Evolutionary conservation across 1,284 basidiomycete genomes (phyloP).

Genomic region (Cystobasidium sp.): DNA sequence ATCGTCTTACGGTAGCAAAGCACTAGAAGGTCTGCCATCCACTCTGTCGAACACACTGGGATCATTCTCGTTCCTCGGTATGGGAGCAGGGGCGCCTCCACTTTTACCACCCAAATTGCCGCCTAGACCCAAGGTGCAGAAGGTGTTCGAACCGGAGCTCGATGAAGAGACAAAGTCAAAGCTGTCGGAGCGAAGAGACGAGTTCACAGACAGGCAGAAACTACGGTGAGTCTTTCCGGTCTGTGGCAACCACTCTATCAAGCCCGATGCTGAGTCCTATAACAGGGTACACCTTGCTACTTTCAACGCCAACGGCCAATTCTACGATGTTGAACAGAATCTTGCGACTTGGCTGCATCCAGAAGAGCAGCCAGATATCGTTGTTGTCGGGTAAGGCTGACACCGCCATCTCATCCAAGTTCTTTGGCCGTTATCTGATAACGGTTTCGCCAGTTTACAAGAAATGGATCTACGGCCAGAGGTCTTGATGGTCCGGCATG

Average conservation of each 20-base stretch:
- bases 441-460: conserved; percentile 45
- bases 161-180: neutral
- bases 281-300: conserved; percentile 26
- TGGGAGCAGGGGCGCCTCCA: neutral
- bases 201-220: conserved; percentile 1
- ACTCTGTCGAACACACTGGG: conserved; percentile 20
- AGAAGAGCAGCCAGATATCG: conserved; percentile 34
- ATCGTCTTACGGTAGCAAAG: conserved; percentile 31
- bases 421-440: neutral
- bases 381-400: conserved; percentile 39
- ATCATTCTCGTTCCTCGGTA: conserved; percentile 15
- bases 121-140: conserved; percentile 1
- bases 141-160: neutral
- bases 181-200: neutral
- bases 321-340: conserved; percentile 20
- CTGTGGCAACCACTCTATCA: neutral
- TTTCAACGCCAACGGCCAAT: conserved; percentile 38
- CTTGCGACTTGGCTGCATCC: conserved; percentile 26
- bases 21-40: conserved; percentile 29
- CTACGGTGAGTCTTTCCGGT: neutral
- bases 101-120: neutral
- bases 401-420: neutral
- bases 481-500: conserved; percentile 49
- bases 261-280: neutral
- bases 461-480: conserved; percentile 52